phyloP scores from a whole-genome alignment of 768 basidiomycete species.

The Amanita fuliginea region DNA sequence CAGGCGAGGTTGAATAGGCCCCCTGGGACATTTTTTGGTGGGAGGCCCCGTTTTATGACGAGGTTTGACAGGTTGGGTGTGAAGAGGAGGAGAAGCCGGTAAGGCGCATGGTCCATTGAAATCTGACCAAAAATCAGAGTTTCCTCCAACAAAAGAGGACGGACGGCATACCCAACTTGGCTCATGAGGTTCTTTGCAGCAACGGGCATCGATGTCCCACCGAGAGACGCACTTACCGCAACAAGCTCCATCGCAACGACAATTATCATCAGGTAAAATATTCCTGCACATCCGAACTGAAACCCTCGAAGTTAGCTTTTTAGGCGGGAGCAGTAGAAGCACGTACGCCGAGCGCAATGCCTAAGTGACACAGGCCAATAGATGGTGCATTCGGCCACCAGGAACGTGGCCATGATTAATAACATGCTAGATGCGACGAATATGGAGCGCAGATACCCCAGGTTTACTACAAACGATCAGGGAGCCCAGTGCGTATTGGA shows the following conservation, averaged over 20 bases:
- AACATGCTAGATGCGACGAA: too few relatives aligned
- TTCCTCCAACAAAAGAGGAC: not conserved
- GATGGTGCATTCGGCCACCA: too few relatives aligned
- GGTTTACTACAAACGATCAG: conserved; percentile 68
- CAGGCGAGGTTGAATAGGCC: conserved; percentile 45
- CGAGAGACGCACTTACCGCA: conserved; percentile 56
- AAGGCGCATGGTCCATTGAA: conserved; percentile 67
- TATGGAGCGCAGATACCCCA: conserved; percentile 18
- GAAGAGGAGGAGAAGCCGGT: conserved; percentile 47
- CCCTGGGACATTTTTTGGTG: conserved; percentile 38
- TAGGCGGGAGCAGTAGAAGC: conserved; percentile 44
- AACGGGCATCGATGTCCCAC: conserved; percentile 62
- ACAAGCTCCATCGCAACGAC: conserved; percentile 54
- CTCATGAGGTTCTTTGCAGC: conserved; percentile 43
- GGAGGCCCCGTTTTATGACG: conserved; percentile 38
- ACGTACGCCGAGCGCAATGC: too few relatives aligned
- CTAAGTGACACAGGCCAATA: too few relatives aligned
- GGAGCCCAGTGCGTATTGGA: conserved; percentile 60
- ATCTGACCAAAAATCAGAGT: conserved; percentile 26
- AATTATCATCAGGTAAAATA: conserved; percentile 52
- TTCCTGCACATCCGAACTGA: conserved; percentile 39
- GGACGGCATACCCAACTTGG: conserved; percentile 22
- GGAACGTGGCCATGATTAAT: too few relatives aligned
- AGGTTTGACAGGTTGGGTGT: conserved; percentile 45
- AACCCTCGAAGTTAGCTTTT: conserved; percentile 67